These are phyloP conservation scores for Tuber indicum DNA, from an alignment of 495 filamentous ascomycete genomes.

Conservation along the genomic window DNA sequence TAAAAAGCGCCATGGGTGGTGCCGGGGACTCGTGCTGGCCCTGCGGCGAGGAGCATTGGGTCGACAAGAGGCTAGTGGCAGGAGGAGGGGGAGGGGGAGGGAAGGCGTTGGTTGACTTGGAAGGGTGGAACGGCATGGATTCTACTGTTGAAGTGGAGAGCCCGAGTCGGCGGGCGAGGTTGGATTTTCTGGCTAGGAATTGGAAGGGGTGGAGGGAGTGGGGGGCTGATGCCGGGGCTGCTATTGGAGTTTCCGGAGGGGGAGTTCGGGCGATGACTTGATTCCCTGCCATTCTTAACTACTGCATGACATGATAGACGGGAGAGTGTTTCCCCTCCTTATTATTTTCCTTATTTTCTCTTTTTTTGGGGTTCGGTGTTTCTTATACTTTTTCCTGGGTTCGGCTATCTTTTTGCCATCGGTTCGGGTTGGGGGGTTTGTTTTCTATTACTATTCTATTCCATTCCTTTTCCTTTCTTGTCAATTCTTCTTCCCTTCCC, in stretches of 20 bases:
- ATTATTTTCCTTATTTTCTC: not conserved
- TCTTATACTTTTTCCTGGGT: not conserved
- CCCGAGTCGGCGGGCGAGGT: constrained; percentile 16
- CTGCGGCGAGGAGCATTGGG: constrained; percentile 31
- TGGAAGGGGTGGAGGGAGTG: constrained; percentile 36
- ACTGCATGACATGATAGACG: not conserved
- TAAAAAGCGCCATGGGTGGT: constrained; percentile 29
- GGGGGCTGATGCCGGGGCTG: constrained; percentile 8
- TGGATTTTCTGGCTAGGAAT: constrained; percentile 33
- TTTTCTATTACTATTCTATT: not conserved
- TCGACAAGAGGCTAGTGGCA: constrained; percentile 25
- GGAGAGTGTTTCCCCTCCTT: not conserved
- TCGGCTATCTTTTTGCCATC: not conserved
- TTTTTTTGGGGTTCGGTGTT: not conserved
- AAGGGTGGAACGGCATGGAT: constrained; percentile 36
- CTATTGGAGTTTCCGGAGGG: constrained; percentile 4
- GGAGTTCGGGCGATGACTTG: constrained; percentile 22
- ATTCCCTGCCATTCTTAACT: not conserved
- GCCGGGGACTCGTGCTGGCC: constrained; percentile 32
- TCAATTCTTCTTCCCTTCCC: not conserved
- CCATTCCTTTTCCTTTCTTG: not conserved
- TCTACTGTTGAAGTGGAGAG: constrained; percentile 25
- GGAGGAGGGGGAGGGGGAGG: not conserved
- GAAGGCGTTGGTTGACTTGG: constrained; percentile 25
- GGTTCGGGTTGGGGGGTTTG: not conserved